Conservation (phyloP, 2,329 filamentous ascomycete species). For the Curvularia sp. region DNA sequence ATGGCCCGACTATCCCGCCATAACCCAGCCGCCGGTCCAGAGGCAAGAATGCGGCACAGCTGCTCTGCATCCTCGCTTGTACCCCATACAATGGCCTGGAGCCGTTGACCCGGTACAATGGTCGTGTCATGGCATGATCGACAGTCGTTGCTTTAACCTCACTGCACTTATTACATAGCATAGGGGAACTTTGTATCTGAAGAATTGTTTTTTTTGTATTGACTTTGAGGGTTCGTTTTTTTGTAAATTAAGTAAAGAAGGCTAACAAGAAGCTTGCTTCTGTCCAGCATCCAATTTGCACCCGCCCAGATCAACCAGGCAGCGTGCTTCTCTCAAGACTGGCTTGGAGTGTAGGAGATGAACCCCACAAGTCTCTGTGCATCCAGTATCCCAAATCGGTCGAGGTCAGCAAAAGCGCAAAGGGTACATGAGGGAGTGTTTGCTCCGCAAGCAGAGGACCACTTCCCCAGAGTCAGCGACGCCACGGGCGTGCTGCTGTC, state of each 20-base stretch:
- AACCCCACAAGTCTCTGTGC: constrained; percentile 53
- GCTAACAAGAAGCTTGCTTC: constrained; percentile 52
- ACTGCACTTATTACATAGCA: neutral
- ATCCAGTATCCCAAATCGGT: constrained; percentile 22
- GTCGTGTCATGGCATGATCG: neutral
- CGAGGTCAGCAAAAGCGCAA: constrained; percentile 45
- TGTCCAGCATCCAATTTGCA: constrained; percentile 61
- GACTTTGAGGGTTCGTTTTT: constrained; percentile 37
- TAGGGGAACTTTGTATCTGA: neutral
- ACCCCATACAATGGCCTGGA: neutral
- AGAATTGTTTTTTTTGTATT: constrained; percentile 5
- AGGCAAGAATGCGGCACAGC: constrained; percentile 16
- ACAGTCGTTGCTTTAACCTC: constrained; percentile 4
- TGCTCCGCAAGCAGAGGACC: constrained; percentile 51
- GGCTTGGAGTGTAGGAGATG: constrained; percentile 63
- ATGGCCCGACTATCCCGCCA: constrained; percentile 10
- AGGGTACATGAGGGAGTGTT: constrained; percentile 37
- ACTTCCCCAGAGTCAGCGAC: constrained; percentile 37
- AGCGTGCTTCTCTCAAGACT: constrained; percentile 50
- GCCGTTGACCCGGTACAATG: neutral
- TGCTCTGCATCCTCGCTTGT: constrained; percentile 3
- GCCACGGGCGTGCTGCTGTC: constrained; percentile 44
- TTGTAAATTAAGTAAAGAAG: constrained; percentile 44
- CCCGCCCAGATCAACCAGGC: constrained; percentile 33
- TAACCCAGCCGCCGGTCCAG: constrained; percentile 9